These are phyloP conservation scores for Penstemon newberryi DNA, from an alignment of 257 asterid species.

Conservation along the genomic window DNA sequence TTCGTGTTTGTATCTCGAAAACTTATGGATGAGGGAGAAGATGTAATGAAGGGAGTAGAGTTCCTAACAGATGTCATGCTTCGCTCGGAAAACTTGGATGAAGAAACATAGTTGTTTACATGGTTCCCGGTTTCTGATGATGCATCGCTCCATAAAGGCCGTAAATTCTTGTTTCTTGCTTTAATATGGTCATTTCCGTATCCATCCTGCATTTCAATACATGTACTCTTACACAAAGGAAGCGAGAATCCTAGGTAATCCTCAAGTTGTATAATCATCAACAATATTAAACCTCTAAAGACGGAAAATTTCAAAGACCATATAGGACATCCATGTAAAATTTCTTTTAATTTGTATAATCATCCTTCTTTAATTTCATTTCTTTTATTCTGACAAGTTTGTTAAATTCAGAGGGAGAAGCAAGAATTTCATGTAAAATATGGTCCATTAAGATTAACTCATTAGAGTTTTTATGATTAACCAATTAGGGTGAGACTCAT, in stretches of 20 bases:
- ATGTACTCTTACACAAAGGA: neutral
- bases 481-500: too few species aligned
- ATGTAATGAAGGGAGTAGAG: slow-evolving; percentile 38
- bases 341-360: neutral
- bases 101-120: slow-evolving; percentile 39
- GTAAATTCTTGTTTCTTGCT: slow-evolving; percentile 25
- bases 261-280: slow-evolving; percentile 1
- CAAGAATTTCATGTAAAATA: neutral
- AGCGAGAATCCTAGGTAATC: slow-evolving; percentile 2
- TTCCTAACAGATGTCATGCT: slow-evolving; percentile 60
- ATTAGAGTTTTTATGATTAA: too few species aligned
- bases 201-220: slow-evolving; percentile 46
- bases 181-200: slow-evolving; percentile 28
- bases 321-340: neutral
- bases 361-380: neutral
- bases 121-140: slow-evolving; percentile 42
- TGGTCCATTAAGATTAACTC: too few species aligned
- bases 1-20: slow-evolving; percentile 38
- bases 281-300: neutral
- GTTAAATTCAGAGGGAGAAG: neutral
- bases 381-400: too few species aligned
- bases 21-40: slow-evolving; percentile 54
- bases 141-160: slow-evolving; percentile 33
- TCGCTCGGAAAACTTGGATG: slow-evolving; percentile 51
- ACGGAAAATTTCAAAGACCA: neutral